Evolutionary conservation across 441 rosid genomes (phyloP).

Genomic region (Pelargonium fulgidum): DNA sequence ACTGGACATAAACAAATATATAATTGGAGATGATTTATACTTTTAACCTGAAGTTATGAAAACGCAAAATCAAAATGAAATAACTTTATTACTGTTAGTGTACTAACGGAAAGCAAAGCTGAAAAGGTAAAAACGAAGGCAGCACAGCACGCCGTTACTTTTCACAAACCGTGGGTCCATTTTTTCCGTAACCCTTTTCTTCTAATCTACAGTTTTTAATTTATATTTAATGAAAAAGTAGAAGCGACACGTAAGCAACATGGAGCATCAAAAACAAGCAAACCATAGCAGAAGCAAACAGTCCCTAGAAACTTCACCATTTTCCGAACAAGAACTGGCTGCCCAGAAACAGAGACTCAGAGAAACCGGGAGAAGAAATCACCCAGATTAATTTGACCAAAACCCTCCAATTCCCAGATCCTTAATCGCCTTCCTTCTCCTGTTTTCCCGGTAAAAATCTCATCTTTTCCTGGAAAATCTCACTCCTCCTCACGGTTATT

Average conservation of each 20-base stretch:
- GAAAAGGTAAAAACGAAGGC: background rate
- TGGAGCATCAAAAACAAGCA: no score
- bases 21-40: no score
- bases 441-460: background rate
- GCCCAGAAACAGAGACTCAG: background rate
- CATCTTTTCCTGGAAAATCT: background rate
- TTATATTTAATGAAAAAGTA: background rate
- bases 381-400: background rate
- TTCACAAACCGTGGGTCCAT: constrained; percentile 2
- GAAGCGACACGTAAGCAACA: background rate
- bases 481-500: no score
- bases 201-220: background rate
- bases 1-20: no score
- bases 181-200: background rate
- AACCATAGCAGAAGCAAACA: constrained; percentile 3
- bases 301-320: constrained; percentile 7
- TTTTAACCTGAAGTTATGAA: no score
- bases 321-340: background rate
- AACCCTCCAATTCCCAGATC: constrained; percentile 7
- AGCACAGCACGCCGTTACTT: constrained; percentile 9
- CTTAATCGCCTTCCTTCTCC: background rate
- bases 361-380: background rate
- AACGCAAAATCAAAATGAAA: no score
- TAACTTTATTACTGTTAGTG: no score
- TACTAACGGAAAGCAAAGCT: no score